Evolutionary conservation across 164 flowering plant species (phyloP), one percentile per base, ranked within the genome.

Genomic region (Hamamelis virginiana): DNA sequence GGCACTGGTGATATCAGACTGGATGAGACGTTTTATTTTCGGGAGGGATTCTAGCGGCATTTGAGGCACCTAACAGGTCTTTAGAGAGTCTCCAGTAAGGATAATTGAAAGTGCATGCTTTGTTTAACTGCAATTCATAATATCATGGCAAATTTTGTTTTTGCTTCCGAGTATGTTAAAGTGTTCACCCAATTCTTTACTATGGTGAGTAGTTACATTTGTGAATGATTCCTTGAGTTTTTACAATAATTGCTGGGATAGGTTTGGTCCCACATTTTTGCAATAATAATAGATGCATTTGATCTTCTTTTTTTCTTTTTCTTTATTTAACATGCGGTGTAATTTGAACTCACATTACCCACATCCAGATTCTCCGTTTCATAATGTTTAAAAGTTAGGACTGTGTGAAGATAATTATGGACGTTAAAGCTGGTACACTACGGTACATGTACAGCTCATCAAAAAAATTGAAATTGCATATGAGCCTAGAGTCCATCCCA

Each of bases 21-120:
- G 98, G 98, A 72, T 47, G 1, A 90, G 87, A 75, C 86, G 96
- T 50, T 91, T 87, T 77, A 73, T 92, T 22, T 91, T 90, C 18
- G 98, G 98, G 41, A 85, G 98, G 82, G 98, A 94, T 74, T 83
- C 97, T 0, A 91, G 98, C 68, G 77, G 91, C 59, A 87, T 94
- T 21, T 92, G 67, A 80, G 55, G 59, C 73, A 68, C 1, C 28
- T n/a, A 27, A 26, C 22, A 26, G 38, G 55, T 48, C 15, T 12
- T 16, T n/a, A n/a, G n/a, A 27, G 19, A 23, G 1, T 26, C 22
- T 23, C 51, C 50, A 12, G 11, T 19, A 59, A 28, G 28, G 1
- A 33, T 33, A 33, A 33, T 6, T 2, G 41, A 33, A n/a, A 33
- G 41, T 33, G 41, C 41, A 33, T 33, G 41, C 12, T 57, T 18